Base-by-base conservation (phyloP, 1,284 basidiomycete genomes). In the Coriolopsis trogii region DNA sequence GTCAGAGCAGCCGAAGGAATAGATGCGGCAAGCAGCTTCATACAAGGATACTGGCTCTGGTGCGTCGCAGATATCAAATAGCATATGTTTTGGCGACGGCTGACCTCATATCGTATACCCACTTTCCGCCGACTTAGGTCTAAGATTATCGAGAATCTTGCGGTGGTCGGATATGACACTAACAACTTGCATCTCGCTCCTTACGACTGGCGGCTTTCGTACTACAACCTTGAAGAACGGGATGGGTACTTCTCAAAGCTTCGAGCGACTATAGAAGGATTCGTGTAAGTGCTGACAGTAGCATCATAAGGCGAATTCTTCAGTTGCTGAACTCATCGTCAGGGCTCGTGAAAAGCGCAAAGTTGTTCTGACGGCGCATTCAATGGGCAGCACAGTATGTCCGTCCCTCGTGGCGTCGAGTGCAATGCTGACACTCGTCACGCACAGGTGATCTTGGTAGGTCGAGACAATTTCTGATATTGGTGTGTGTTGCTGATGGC, bases 1-100 rank as follows among this genome's bases (percentile, higher is more conserved):
- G 85, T 98, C 39, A 80, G 96, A 29, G 93, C 95, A 8, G 94
- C 93, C 0, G 93, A 98, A 69, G 95, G 91, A 0, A 82, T 93
- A n/a, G 85, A 89, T 59, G 93, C 92, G 2, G 93, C 93, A 6
- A 93, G 89, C 60, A 92, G 85, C 63, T 97, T 98, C 66, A 89
- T 98, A 49, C 88, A 91, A 65, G 93, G 93, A 4, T 98, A 94
- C 69, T 97, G 95, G 95, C 87, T 97, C 57, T 98, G 95, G 94
- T 89, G 62, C 53, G 75, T 66, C 34, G n/a, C 30, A 24, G 41
- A 21, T n/a, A n/a, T 31, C 21, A 18, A 33, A 43, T 29, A 31
- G 13, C 21, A 8, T 15, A 20, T 24, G 31, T 20, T 43, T 33
- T 25, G 42, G 30, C 8, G 23, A 31, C 20, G 20, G 16, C 24